Percentiles rank a stretch among this genome's conserved stretches.
Evolutionary conservation across 163 green algal genomes (phyloP).

Genomic region (Chlamydomonas reinhardtii): DNA sequence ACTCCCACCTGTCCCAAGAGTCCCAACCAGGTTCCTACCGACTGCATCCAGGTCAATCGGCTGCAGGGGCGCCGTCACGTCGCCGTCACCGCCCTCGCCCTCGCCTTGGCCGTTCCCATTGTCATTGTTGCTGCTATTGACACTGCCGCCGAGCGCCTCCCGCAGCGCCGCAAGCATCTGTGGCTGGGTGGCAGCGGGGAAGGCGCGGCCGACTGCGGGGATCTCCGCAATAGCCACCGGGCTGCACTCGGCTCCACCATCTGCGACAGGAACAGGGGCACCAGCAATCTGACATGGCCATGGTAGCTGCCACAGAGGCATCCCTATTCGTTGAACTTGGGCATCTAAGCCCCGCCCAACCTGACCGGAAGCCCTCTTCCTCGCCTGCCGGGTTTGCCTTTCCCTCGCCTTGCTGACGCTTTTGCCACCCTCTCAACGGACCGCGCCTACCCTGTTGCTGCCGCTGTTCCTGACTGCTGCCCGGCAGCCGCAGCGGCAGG

Average conservation of each 20-base stretch:
- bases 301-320: too few relatives aligned
- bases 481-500: constrained; percentile 37
- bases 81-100: too few relatives aligned
- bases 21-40: not conserved
- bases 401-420: too few relatives aligned
- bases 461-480: too few relatives aligned
- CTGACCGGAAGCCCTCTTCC: too few relatives aligned
- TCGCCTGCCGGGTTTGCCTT: too few relatives aligned
- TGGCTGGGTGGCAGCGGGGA: constrained; percentile 38
- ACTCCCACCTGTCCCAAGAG: not conserved
- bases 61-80: not conserved
- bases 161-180: constrained; percentile 31
- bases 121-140: not conserved
- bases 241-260: not conserved
- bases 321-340: too few relatives aligned
- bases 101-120: too few relatives aligned
- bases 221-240: constrained; percentile 48
- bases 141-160: not conserved
- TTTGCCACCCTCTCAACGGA: too few relatives aligned
- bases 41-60: not conserved
- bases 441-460: not conserved
- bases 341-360: too few relatives aligned
- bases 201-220: constrained; percentile 5
- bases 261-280: too few relatives aligned
- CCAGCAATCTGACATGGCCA: too few relatives aligned